These are phyloP conservation scores for Groenewaldozyma tartarivorans DNA, from an alignment of 805 yeast genomes.

Conservation along the genomic window DNA sequence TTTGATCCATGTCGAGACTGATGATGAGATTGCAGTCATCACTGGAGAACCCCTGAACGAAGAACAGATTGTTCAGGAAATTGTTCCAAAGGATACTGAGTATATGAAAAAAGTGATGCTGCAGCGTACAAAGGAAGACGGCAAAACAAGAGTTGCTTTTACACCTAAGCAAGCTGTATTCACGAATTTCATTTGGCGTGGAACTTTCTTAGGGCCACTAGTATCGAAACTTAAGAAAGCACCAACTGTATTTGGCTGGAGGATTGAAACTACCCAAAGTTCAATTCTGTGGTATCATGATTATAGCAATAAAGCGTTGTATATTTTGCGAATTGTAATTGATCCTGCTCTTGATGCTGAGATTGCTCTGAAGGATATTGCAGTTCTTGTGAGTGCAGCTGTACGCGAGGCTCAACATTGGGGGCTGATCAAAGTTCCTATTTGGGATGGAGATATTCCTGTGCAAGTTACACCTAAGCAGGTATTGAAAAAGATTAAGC, in stretches of 20 bases:
- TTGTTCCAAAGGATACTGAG: constrained; percentile 5
- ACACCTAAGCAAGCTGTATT: constrained; percentile 13
- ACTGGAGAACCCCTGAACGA: too few species aligned
- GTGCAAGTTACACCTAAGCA: constrained; percentile 1
- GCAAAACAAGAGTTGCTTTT: constrained; percentile 15
- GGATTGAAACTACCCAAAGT: constrained; percentile 8
- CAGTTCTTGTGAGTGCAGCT: constrained; percentile 16
- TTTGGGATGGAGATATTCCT: constrained; percentile 36
- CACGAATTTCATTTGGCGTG: constrained; percentile 16
- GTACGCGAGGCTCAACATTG: constrained; percentile 26
- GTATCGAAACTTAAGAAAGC: constrained; percentile 7
- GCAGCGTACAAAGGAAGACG: constrained; percentile 16
- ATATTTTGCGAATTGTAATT: constrained; percentile 14
- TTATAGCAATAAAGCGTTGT: constrained; percentile 15
- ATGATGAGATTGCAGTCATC: not conserved
- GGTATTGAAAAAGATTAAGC: not conserved
- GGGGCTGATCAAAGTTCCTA: constrained; percentile 21
- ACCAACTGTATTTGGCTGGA: constrained; percentile 20
- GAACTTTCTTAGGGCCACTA: constrained; percentile 15
- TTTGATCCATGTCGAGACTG: constrained; percentile 4
- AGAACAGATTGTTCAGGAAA: not conserved
- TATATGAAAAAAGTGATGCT: constrained; percentile 1
- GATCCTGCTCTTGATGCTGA: constrained; percentile 9
- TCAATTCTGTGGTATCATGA: constrained; percentile 24
- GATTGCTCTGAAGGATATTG: constrained; percentile 26